Evolutionary conservation across 2,329 filamentous ascomycete genomes (phyloP).

Genomic region (Xylariaceae sp.): DNA sequence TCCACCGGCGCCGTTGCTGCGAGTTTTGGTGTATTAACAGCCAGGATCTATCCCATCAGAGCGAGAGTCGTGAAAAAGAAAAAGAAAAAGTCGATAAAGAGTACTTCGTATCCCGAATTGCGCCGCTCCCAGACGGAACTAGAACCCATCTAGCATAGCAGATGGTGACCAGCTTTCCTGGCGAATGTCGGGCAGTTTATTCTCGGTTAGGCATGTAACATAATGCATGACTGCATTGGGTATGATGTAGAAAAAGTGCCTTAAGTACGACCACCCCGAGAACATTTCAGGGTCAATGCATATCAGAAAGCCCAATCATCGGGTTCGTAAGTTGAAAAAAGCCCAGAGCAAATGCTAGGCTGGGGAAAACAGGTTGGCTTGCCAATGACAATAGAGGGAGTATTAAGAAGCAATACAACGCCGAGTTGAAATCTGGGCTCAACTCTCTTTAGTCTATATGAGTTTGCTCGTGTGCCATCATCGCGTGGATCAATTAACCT

Average conservation of each 20-base stretch:
- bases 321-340: slow-evolving; percentile 13
- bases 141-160: slow-evolving; percentile 1
- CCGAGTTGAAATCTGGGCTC: slow-evolving; percentile 25
- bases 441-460: slow-evolving; percentile 31
- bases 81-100: slow-evolving; percentile 23
- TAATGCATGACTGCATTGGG: neutral
- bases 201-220: slow-evolving; percentile 4
- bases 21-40: slow-evolving; percentile 33
- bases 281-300: neutral
- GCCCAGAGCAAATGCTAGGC: slow-evolving; percentile 19
- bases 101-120: slow-evolving; percentile 27
- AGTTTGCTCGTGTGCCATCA: slow-evolving; percentile 27
- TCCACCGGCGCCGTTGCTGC: slow-evolving; percentile 33
- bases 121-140: slow-evolving; percentile 23
- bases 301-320: neutral
- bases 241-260: slow-evolving; percentile 2
- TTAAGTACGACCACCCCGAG: slow-evolving; percentile 3
- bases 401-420: slow-evolving; percentile 31
- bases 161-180: slow-evolving; percentile 10
- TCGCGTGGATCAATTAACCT: slow-evolving; percentile 25
- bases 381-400: slow-evolving; percentile 19
- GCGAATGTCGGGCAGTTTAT: slow-evolving; percentile 6
- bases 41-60: slow-evolving; percentile 33
- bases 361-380: slow-evolving; percentile 17
- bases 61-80: slow-evolving; percentile 34